A percentile compares a stretch with the other conserved stretches of the same genome.
Evolutionary conservation across 2,329 filamentous ascomycete genomes (phyloP).

Genomic region (Scedosporium aurantiacum): DNA sequence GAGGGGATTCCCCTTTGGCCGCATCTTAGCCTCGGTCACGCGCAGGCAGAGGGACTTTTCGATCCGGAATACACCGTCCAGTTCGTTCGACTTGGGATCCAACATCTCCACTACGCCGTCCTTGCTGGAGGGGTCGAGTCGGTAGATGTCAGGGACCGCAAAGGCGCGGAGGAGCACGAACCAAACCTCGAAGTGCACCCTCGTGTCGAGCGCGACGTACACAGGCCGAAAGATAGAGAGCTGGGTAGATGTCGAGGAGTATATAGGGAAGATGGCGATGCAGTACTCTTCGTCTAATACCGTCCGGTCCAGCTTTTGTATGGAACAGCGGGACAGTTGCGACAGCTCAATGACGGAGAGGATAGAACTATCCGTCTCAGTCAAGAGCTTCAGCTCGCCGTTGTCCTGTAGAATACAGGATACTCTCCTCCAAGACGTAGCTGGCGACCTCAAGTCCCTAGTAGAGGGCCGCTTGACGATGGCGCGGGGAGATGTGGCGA

Average conservation of each 20-base stretch:
- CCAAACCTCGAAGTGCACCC: conserved; percentile 95
- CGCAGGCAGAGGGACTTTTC: conserved; percentile 50
- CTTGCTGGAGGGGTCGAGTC: conserved; percentile 37
- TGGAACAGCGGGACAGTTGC: conserved; percentile 77
- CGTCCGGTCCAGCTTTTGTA: conserved; percentile 81
- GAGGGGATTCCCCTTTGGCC: conserved; percentile 19
- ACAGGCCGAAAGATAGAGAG: conserved; percentile 76
- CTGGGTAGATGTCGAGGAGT: conserved; percentile 62
- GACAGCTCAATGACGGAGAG: conserved; percentile 78
- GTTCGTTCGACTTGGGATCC: conserved; percentile 25
- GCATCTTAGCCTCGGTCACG: conserved; percentile 52
- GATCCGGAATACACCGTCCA: conserved; percentile 43
- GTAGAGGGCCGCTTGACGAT: conserved; percentile 48
- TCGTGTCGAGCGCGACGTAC: conserved; percentile 76
- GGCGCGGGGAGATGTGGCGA: conserved; percentile 40
- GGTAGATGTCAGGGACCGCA: conserved; percentile 84
- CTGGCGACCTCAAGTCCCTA: conserved; percentile 39
- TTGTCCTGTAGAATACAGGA: conserved; percentile 93
- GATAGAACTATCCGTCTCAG: conserved; percentile 70
- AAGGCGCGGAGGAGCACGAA: conserved; percentile 86
- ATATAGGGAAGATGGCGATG: conserved; percentile 91
- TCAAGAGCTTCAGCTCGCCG: conserved; percentile 82
- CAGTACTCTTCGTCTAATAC: conserved; percentile 90
- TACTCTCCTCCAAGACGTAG: conserved; percentile 70
- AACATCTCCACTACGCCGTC: conserved; percentile 24